Evolutionary conservation across 306 rosid genomes (phyloP), one percentile per base, ranked within the genome.

Genomic region (Rosa rugosa): DNA sequence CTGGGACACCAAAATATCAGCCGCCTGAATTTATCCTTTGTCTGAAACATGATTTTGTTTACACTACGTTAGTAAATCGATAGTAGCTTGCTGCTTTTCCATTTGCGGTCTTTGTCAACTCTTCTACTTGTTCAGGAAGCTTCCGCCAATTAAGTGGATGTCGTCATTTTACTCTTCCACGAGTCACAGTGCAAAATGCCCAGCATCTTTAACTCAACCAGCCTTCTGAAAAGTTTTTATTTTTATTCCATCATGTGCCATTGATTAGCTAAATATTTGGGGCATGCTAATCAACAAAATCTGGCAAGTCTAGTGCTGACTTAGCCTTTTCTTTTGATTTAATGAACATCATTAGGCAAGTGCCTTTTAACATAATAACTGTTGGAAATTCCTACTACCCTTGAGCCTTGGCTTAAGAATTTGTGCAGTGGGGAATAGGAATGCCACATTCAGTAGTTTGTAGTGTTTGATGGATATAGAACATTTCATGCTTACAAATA

Each of bases 401-500:
- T 13, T 14, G 53, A 71, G 75, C 60, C 59, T 47, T 56, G 67
- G 67, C 67, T 22, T 73, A 56, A 11, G 50, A 41, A 20, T 20
- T 69, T 49, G 17, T 50, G 18, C 18, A 50, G 20, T 71, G 13
- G 50, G 22, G 77, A 56, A 34, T 31, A 12, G 67, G 14, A 56
- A 1, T 56, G n/a, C 22, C 23, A 56, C 25, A 41, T 57, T 57
- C 45, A 60, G 18, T 60, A 42, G 17, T 60, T 62, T 75, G 60
- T 11, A 62, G 60, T 7, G 11, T 11, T 63, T 64, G 38, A 41
- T 72, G 54, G 12, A 25, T 31, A 47, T 75, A 53, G 51, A 64
- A 80, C 47, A 69, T 51, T 56, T 69, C 77, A 20, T 80, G 72
- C 77, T 77, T 66, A 50, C 79, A n/a, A 46, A 8, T 77, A 45